Base-by-base conservation (phyloP, 1,284 basidiomycete genomes). In the Omphalotus olearius region DNA sequence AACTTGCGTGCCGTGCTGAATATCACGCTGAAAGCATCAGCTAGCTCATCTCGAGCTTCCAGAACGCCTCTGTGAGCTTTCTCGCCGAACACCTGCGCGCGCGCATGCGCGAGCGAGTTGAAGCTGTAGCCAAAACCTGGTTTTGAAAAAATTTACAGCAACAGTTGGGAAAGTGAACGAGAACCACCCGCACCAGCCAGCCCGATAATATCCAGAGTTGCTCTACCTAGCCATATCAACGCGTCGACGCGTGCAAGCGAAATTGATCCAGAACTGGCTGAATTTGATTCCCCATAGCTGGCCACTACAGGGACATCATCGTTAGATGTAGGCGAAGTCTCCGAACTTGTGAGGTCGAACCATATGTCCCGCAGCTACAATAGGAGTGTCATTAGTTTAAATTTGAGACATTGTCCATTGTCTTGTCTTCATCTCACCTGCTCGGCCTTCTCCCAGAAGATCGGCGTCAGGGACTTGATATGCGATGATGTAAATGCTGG, bases 151-250 rank as follows among this genome's bases (percentile, higher is more conserved):
- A 26, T 13, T 26, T 18, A 47, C 33, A 26, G 33, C 35, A 7
- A 40, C 6, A 28, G 18, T 52, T 43, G 56, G 45, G 48, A 10
- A 5, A 35, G 14, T 23, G 18, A 36, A 9, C 30, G 38, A 20
- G 18, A 36, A 9, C 26, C 38, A 33, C 9, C 9, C 30, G 30
- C 30, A 33, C 30, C 84, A 16, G 87, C 83, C 40, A 83, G 70
- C 4, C 85, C 85, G 51, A 91, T 88, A 39, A 85, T 75, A 59
- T 89, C 88, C 13, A 90, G 71, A 1, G 85, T 85, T 6, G 83
- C 78, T 30, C 79, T 76, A 1, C 74, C 77, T 7, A 89, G 73
- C 76, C 79, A 85, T 16, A 69, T 61, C 50, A 85, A 68, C 14
- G 80, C 78, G 56, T 91, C 85, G 38, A 86, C 69, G n/a, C 65